Conservation (phyloP, 1,284 basidiomycete species). For the Tylopilus orsonianus region DNA sequence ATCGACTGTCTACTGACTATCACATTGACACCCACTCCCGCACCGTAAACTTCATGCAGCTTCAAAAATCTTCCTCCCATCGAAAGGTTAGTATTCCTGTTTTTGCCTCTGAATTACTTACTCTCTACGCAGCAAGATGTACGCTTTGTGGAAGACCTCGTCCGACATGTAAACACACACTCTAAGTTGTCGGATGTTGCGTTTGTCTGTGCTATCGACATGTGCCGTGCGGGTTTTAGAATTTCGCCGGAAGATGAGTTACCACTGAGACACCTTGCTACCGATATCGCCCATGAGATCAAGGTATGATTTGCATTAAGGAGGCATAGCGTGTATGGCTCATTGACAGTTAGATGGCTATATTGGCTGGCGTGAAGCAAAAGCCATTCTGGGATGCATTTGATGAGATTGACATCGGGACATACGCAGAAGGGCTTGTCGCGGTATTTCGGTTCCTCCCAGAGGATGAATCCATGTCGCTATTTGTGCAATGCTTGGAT, state of each 20-base stretch:
- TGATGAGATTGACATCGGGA: constrained; percentile 77
- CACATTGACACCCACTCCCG: constrained; percentile 40
- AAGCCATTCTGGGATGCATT: constrained; percentile 69
- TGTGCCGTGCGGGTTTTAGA: constrained; percentile 78
- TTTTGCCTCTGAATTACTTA: neutral
- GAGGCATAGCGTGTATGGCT: neutral
- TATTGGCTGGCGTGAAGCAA: constrained; percentile 49
- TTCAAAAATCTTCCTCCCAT: constrained; percentile 34
- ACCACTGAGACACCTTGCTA: constrained; percentile 67
- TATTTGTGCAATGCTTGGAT: constrained; percentile 67
- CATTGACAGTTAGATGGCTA: constrained; percentile 37
- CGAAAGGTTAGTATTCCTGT: constrained; percentile 39
- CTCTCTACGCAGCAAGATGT: constrained; percentile 39
- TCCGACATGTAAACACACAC: constrained; percentile 48
- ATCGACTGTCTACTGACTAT: constrained; percentile 63
- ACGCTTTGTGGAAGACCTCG: constrained; percentile 57
- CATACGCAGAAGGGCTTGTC: constrained; percentile 75
- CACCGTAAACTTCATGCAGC: constrained; percentile 32
- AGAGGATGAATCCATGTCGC: constrained; percentile 53
- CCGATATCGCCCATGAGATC: constrained; percentile 76
- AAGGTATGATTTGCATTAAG: constrained; percentile 47
- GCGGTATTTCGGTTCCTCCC: constrained; percentile 71
- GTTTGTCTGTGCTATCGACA: constrained; percentile 76
- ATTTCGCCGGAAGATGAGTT: constrained; percentile 66
- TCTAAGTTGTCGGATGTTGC: constrained; percentile 64